Evolutionary conservation across 2,329 filamentous ascomycete genomes (phyloP), one percentile per base, ranked within the genome.

Genomic region (Calonectria crousiana): DNA sequence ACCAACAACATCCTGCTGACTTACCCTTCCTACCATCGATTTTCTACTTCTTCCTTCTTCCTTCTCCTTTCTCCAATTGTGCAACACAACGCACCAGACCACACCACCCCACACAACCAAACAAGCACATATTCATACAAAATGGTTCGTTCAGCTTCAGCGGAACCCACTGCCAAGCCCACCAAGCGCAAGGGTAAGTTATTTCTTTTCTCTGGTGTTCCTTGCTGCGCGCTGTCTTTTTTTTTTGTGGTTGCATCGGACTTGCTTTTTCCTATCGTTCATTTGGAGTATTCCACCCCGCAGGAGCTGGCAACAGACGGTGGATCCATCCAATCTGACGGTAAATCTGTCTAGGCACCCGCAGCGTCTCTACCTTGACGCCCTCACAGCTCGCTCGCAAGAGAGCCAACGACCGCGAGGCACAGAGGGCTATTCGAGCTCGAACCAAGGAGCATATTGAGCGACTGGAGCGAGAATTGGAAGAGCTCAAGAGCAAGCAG

Each of bases 361-460:
- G 95, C 78, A 95, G 94, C 76, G 95, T 98, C 71, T 95, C 95
- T 76, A 96, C 94, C 81, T 89, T 98, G 82, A 97, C 95, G 14
- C 94, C 95, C 8, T 94, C 96, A 75, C 96, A 98, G 85, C 90
- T 98, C 73, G 95, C 94, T 36, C 94, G 95, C 84, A 98, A 98
- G 88, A 90, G 96, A 77, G 95, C 95, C 81, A 98, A 98, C 86
- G 95, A 98, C 84, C 92, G 95, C 75, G 95, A 98, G 85, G 95
- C 95, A 52, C 95, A 98, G 86, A 91, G 95, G 65, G 95, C 94
- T 52, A 98, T 98, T 76, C 90, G 95, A 65, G 94, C 95, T 84
- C 91, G 95, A 79, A 98, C 95, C 49, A 96, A 95, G 86, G 92
- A 94, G 81, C 94, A 95, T 83, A 98, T 98, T 80, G 95, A 97